phyloP scores from a whole-genome alignment of 179 eudicot genomes.

The Drosera spatulata region DNA sequence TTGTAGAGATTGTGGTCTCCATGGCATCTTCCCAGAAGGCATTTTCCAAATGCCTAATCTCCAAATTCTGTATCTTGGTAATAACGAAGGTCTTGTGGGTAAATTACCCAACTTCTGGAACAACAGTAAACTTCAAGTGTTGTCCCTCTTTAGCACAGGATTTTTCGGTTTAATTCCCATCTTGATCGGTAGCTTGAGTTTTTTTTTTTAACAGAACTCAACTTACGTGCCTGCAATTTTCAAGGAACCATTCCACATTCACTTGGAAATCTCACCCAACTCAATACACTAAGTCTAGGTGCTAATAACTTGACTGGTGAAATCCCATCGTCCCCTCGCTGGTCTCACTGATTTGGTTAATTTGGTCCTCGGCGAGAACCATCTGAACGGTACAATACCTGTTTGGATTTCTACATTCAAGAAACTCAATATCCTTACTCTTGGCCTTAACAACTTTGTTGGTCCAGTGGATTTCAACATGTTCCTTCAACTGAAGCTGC shows the following conservation, averaged over 20 bases:
- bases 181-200: conserved; percentile 12
- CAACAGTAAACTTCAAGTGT: conserved; percentile 7
- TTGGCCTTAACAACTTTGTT: too few relatives aligned
- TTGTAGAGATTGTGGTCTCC: conserved; percentile 10
- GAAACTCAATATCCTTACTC: not conserved
- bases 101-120: conserved; percentile 18
- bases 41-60: conserved; percentile 19
- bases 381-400: not conserved
- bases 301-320: conserved; percentile 3
- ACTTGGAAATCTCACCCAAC: conserved; percentile 16
- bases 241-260: conserved; percentile 11
- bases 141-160: conserved; percentile 1
- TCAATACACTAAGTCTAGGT: not conserved
- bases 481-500: too few relatives aligned
- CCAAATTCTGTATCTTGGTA: not conserved
- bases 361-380: conserved; percentile 2
- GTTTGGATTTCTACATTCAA: not conserved
- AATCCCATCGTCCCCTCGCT: conserved; percentile 11
- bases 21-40: conserved; percentile 19
- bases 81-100: conserved; percentile 18
- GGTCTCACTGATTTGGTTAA: conserved; percentile 6
- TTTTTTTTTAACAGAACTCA: conserved; percentile 2
- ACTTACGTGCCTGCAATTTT: not conserved
- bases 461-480: too few relatives aligned
- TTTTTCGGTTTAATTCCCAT: conserved; percentile 5